Percentiles rank a stretch among this genome's conserved stretches.
Conservation (phyloP, 768 basidiomycete species). For the Paxillus ammoniavirescens region DNA sequence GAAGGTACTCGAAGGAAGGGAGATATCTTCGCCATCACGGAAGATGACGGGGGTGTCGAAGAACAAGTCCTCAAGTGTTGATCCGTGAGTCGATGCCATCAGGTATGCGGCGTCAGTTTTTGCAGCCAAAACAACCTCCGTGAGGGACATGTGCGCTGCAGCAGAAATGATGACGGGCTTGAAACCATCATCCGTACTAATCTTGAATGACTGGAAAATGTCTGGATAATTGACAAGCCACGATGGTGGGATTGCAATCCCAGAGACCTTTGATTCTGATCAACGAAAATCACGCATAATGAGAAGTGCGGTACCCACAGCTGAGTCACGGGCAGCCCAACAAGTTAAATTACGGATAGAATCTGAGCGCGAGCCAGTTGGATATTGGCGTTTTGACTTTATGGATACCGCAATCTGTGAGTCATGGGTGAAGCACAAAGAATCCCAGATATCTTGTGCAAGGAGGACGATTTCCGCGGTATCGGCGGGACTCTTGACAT, state of each 20-base stretch:
- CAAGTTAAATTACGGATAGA: conserved; percentile 24
- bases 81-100: conserved; percentile 35
- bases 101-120: conserved; percentile 48
- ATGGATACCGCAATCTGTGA: conserved; percentile 21
- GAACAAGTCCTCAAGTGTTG: conserved; percentile 44
- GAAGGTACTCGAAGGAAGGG: conserved; percentile 20
- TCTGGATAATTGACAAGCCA: conserved; percentile 39
- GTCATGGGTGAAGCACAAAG: conserved; percentile 16
- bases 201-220: conserved; percentile 33
- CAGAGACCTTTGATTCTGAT: conserved; percentile 34
- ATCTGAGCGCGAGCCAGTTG: conserved; percentile 1
- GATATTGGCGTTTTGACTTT: conserved; percentile 15
- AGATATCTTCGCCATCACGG: conserved; percentile 47
- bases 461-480: conserved; percentile 26
- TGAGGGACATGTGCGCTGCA: conserved; percentile 38
- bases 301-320: conserved; percentile 31
- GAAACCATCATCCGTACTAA: background rate
- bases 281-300: conserved; percentile 1
- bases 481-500: conserved; percentile 11
- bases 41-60: conserved; percentile 44
- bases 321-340: conserved; percentile 35
- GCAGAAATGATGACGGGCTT: conserved; percentile 19
- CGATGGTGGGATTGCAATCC: conserved; percentile 35
- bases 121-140: conserved; percentile 52
- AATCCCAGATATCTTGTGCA: conserved; percentile 32